A percentile compares a stretch with the other conserved stretches of the same genome.
Evolutionary conservation across 148 eudicot genomes (phyloP).

Genomic region (Chenopodium album): DNA sequence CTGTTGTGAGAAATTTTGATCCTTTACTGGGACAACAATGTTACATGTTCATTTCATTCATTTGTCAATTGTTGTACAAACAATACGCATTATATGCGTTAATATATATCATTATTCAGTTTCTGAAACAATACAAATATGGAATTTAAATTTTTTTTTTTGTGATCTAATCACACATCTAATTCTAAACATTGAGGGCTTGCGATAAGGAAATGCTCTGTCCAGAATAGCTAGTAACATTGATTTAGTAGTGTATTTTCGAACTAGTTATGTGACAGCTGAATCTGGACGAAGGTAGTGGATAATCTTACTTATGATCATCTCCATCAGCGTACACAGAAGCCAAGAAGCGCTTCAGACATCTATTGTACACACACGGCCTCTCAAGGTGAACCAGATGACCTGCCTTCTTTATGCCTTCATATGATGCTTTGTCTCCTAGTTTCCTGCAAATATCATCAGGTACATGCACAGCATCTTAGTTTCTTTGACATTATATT

Average conservation of each 20-base stretch:
- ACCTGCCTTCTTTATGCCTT: constrained; percentile 75
- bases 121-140: constrained; percentile 15
- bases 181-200: constrained; percentile 9
- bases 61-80: constrained; percentile 7
- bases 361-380: constrained; percentile 63
- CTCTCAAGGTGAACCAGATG: constrained; percentile 83
- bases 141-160: neutral
- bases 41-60: constrained; percentile 14
- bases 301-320: constrained; percentile 10
- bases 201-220: neutral
- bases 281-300: neutral
- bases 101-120: constrained; percentile 20
- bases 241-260: neutral
- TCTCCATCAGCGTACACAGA: constrained; percentile 36
- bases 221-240: neutral
- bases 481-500: neutral
- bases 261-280: neutral
- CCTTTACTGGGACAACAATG: neutral
- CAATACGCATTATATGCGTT: neutral
- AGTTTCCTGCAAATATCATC: constrained; percentile 55
- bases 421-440: constrained; percentile 59
- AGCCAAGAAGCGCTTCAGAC: constrained; percentile 72
- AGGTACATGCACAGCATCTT: neutral
- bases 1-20: neutral
- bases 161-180: neutral